These are phyloP conservation scores for Drosera capensis DNA, from an alignment of 148 eudicot species.

Conservation along the genomic window DNA sequence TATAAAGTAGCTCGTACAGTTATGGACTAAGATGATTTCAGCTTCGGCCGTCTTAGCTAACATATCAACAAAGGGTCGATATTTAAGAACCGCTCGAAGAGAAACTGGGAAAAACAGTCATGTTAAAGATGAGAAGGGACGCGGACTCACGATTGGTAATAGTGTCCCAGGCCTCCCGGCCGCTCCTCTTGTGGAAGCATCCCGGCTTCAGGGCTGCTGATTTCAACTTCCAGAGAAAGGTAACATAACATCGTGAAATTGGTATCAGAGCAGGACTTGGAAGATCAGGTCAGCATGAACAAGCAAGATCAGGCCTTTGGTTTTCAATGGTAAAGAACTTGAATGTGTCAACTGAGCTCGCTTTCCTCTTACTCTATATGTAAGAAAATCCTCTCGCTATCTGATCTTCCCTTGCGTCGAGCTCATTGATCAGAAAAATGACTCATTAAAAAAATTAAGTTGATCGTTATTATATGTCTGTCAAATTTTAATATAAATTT, in stretches of 20 bases:
- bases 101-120: constrained; percentile 48
- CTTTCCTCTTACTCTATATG: no score
- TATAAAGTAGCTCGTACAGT: constrained; percentile 59
- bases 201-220: constrained; percentile 55
- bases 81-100: constrained; percentile 35
- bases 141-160: constrained; percentile 64
- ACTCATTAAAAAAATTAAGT: no score
- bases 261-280: constrained; percentile 61
- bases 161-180: constrained; percentile 65
- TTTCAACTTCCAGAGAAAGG: constrained; percentile 89
- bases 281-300: no score
- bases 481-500: no score
- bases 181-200: constrained; percentile 53
- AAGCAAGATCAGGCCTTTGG: no score
- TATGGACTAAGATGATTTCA: constrained; percentile 55
- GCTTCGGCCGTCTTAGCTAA: constrained; percentile 39
- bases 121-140: constrained; percentile 66
- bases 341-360: no score
- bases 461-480: no score
- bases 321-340: no score
- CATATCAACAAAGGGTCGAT: constrained; percentile 48
- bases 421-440: no score
- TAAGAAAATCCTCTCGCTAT: no score
- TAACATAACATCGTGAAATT: constrained; percentile 62
- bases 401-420: no score